A percentile compares a stretch with the other conserved stretches of the same genome.
Conservation (phyloP, 208 protist genomes). For the Trypanosoma scelopori region DNA sequence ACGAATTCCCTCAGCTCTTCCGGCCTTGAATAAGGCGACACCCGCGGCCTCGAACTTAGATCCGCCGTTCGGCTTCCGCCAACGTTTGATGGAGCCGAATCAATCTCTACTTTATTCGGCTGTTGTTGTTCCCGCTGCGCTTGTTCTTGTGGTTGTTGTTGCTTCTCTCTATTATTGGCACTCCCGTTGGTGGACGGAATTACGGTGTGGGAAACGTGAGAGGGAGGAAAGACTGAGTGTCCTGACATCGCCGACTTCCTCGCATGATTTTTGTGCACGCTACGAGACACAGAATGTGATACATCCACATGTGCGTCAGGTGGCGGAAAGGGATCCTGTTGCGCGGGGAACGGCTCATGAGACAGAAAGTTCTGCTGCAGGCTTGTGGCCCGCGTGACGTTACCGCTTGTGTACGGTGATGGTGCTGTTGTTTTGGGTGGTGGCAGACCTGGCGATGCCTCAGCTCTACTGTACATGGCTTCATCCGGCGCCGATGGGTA, state of each 20-base stretch:
- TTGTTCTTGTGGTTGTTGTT: not conserved
- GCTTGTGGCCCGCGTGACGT: slow-evolving; percentile 27
- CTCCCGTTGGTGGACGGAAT: not conserved
- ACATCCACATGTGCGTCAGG: not conserved
- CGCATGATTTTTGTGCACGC: not conserved
- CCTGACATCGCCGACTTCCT: not conserved
- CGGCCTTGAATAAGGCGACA: not conserved
- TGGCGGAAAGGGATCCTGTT: not conserved
- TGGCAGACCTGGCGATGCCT: not conserved
- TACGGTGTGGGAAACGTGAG: not conserved
- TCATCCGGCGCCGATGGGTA: slow-evolving; percentile 7
- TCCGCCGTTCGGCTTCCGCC: not conserved
- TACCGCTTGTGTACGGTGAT: slow-evolving; percentile 18
- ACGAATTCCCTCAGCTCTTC: slow-evolving; percentile 15
- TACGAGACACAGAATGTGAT: not conserved
- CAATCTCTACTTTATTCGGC: not conserved
- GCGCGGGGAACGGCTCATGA: not conserved
- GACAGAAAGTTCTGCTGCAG: slow-evolving; percentile 1
- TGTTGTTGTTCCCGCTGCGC: not conserved
- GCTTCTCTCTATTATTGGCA: not conserved
- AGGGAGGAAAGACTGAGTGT: not conserved
- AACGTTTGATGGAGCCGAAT: not conserved
- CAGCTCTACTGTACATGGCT: not conserved
- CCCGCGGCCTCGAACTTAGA: not conserved
- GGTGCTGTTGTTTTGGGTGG: slow-evolving; percentile 15